These are phyloP conservation scores for Aspergillus chevalieri DNA, from an alignment of 2,329 filamentous ascomycete genomes.

Conservation along the genomic window DNA sequence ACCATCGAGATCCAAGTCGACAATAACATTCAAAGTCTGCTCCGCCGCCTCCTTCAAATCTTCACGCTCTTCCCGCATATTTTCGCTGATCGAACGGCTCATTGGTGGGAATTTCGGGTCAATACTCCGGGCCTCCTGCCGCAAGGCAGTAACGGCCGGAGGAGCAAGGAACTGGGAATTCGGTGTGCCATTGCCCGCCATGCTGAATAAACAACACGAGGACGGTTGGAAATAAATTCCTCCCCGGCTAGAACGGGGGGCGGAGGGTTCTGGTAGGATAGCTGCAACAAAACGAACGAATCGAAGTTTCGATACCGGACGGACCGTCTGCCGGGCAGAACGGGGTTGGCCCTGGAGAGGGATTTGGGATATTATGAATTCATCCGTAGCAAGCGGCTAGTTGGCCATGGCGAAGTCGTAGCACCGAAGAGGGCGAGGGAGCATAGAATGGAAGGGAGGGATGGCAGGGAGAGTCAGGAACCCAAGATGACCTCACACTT, in stretches of 20 bases:
- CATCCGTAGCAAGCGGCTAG: constrained; percentile 32
- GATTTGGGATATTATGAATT: constrained; percentile 31
- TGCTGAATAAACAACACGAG: constrained; percentile 22
- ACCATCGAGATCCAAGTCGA: constrained; percentile 86
- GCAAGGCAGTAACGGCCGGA: constrained; percentile 39
- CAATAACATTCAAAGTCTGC: constrained; percentile 91
- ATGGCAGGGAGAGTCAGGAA: constrained; percentile 3
- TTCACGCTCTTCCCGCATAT: constrained; percentile 88
- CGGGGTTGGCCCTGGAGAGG: constrained; percentile 32
- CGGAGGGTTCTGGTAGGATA: constrained; percentile 1
- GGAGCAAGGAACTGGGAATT: constrained; percentile 38
- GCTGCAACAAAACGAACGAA: constrained; percentile 4
- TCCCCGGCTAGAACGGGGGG: constrained; percentile 1
- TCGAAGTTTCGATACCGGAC: constrained; percentile 20
- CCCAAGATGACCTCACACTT: neutral
- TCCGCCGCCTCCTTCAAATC: constrained; percentile 93
- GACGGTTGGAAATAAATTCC: constrained; percentile 6
- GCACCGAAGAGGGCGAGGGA: constrained; percentile 4
- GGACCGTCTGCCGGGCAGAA: constrained; percentile 41
- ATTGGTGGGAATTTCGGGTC: constrained; percentile 36
- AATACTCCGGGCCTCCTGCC: constrained; percentile 37
- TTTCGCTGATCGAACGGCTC: constrained; percentile 67
- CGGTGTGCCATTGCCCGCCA: constrained; percentile 37
- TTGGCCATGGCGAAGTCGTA: constrained; percentile 29
- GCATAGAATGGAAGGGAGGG: constrained; percentile 4